Base-by-base conservation (phyloP, 345 rosid genomes). In the Limnanthes douglasii region DNA sequence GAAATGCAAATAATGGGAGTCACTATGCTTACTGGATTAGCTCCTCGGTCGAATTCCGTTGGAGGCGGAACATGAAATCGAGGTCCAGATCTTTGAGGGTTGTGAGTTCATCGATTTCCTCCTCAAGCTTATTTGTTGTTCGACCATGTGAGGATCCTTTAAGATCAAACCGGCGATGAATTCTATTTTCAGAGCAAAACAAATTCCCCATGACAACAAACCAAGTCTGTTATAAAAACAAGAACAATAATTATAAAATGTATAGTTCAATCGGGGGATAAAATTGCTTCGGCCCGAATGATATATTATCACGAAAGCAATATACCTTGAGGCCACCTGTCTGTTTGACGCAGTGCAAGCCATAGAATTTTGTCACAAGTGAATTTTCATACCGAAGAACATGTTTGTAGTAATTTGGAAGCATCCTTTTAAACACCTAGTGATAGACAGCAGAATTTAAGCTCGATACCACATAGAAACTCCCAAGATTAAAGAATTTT, bases 121-220 rank as follows among this genome's bases (percentile, higher is more conserved):
- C 82, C 55, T 68, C 80, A 11, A 86, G 70, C 63, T 84, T 80
- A 51, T 86, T 72, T 6, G 92, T 79, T 29, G 70, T 62, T 8
- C 98, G 88, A 34, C 98, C 98, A 28, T 90, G 77, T 15, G 98
- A 84, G 34, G 98, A 90, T 30, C 98, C 98, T 70, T 90, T 90
- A 20, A 90, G 72, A 51, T 90, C 98, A 66, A 76, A 90, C 37
- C 95, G 84, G 38, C 92, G 65, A 59, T 90, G 95, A 36, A 90
- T 90, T 59, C 92, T 65, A 32, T 84, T 84, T 38, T 84, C 95
- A 0, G 98, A 90, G 68, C 94, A 84, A 61, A 90, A 90, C 64
- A 90, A 56, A 54, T 90, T 90, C 39, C 94, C 86, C 98, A 90
- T 90, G 58, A 90, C 95, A 12, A 90, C 72, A 37, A 90, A 90